A percentile compares a stretch with the other conserved stretches of the same genome.
Evolutionary conservation across 2,329 filamentous ascomycete species (phyloP).

Genomic region (Parastagonospora nodorum): DNA sequence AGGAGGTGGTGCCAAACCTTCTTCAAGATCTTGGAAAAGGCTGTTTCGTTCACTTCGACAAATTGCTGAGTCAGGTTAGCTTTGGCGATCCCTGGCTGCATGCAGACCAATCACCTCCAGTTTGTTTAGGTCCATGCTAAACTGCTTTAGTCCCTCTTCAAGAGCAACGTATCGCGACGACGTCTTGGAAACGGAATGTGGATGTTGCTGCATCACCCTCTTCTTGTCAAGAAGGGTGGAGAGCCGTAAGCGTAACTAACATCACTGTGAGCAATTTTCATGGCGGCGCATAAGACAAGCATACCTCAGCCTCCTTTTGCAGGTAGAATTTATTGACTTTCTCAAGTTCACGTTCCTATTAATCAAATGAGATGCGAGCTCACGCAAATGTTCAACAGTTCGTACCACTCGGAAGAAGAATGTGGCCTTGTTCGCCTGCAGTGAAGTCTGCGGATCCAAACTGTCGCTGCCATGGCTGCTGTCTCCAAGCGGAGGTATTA

Average conservation of each 20-base stretch:
- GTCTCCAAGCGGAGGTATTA: conserved; percentile 77
- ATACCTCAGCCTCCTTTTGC: conserved; percentile 95
- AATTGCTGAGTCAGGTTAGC: conserved; percentile 71
- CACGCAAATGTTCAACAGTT: neutral
- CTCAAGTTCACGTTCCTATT: conserved; percentile 91
- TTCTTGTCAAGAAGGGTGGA: conserved; percentile 96
- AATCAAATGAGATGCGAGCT: conserved; percentile 7
- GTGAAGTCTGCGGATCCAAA: conserved; percentile 79
- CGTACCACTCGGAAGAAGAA: conserved; percentile 97
- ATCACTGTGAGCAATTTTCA: conserved; percentile 18
- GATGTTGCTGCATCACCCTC: conserved; percentile 80
- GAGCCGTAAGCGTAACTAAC: conserved; percentile 88
- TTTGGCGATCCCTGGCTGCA: conserved; percentile 7
- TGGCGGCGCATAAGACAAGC: conserved; percentile 17
- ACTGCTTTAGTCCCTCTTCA: conserved; percentile 96
- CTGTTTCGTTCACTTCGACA: conserved; percentile 96
- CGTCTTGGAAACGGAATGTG: conserved; percentile 76
- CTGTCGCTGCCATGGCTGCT: conserved; percentile 48
- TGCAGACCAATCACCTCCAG: conserved; percentile 63
- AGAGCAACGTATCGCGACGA: conserved; percentile 94
- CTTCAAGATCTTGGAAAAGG: conserved; percentile 97
- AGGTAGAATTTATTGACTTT: conserved; percentile 98
- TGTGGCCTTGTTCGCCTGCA: conserved; percentile 96
- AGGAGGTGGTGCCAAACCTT: conserved; percentile 62
- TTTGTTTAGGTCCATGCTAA: conserved; percentile 95